Evolutionary conservation across 2,329 filamentous ascomycete species (phyloP).

Genomic region (Fusarium algeriense): DNA sequence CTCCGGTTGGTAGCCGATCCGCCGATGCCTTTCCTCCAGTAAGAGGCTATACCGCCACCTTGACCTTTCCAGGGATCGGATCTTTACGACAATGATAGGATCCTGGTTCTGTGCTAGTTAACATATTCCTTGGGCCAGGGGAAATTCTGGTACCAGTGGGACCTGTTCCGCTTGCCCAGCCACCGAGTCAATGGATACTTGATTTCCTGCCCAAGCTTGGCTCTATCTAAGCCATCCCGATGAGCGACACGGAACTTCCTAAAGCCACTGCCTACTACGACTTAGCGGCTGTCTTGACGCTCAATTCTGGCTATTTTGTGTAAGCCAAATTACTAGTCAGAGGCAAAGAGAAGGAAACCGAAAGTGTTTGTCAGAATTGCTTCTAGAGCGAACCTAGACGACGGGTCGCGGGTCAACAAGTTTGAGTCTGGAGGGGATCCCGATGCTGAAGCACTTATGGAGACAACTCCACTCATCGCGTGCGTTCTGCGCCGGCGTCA

Average conservation of each 20-base stretch:
- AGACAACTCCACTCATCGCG: constrained; percentile 43
- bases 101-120: constrained; percentile 2
- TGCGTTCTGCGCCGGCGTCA: constrained; percentile 28
- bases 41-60: constrained; percentile 11
- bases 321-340: neutral
- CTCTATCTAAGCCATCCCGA: constrained; percentile 32
- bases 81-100: constrained; percentile 13
- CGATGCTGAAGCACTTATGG: constrained; percentile 41
- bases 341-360: neutral
- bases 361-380: constrained; percentile 2
- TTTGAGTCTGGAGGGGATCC: constrained; percentile 16
- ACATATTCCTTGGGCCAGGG: constrained; percentile 10
- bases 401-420: neutral
- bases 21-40: constrained; percentile 10
- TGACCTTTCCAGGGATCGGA: constrained; percentile 12
- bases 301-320: neutral
- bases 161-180: constrained; percentile 22
- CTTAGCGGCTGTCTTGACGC: constrained; percentile 8
- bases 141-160: constrained; percentile 23
- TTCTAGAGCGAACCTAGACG: constrained; percentile 33
- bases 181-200: constrained; percentile 14
- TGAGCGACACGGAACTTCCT: constrained; percentile 23
- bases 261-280: constrained; percentile 6
- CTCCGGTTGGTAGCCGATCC: constrained; percentile 40
- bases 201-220: constrained; percentile 34